Evolutionary conservation across 257 asterid species (phyloP).

Genomic region (Forsythia viridissima): DNA sequence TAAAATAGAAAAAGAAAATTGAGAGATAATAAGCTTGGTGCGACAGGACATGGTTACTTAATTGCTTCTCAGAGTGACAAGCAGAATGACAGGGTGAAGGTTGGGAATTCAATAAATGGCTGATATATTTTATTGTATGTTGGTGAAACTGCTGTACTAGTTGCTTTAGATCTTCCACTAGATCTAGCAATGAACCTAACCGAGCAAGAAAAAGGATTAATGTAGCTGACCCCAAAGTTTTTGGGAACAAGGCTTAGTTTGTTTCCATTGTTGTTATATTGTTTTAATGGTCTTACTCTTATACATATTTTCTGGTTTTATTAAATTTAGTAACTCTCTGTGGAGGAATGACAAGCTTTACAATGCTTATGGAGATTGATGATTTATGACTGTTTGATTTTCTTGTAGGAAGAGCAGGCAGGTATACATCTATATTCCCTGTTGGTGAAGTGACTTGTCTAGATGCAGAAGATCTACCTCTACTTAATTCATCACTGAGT

Average conservation of each 20-base stretch:
- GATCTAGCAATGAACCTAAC: not conserved
- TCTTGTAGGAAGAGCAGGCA: constrained; percentile 96
- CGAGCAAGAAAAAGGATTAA: not conserved
- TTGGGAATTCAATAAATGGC: not conserved
- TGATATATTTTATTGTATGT: not conserved
- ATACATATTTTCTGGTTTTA: not conserved
- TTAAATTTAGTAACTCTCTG: not conserved
- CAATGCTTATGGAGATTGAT: not conserved
- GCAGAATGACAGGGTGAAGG: not conserved
- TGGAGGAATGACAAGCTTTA: not conserved
- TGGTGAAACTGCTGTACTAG: not conserved
- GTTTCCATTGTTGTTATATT: not conserved
- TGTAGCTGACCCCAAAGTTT: not conserved
- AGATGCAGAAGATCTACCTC: constrained; percentile 60
- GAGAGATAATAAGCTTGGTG: not conserved
- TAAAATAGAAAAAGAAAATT: not conserved
- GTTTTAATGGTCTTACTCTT: not conserved
- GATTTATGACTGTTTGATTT: constrained; percentile 19
- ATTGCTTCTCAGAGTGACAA: not conserved
- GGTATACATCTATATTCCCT: constrained; percentile 84
- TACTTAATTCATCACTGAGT: constrained; percentile 70
- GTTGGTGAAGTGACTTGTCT: constrained; percentile 91
- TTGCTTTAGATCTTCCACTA: not conserved
- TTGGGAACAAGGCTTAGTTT: not conserved
- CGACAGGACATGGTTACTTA: not conserved